Evolutionary conservation across 2,329 filamentous ascomycete species (phyloP).

Genomic region (Pyrenochaeta sp.): DNA sequence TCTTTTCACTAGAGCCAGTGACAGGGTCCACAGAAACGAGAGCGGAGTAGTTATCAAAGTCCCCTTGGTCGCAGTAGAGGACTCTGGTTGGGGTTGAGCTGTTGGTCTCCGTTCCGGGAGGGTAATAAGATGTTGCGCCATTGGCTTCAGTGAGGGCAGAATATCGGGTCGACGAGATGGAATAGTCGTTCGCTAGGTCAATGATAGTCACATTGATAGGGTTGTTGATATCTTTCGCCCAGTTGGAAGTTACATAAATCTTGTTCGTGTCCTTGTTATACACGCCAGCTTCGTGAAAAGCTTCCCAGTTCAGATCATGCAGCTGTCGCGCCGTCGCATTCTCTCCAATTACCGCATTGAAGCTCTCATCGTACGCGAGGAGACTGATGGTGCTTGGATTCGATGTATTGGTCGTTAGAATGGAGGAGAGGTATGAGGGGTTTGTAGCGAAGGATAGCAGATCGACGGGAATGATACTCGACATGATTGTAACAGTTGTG

Average conservation of each 20-base stretch:
- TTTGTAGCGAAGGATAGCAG: slow-evolving; percentile 43
- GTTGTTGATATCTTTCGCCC: slow-evolving; percentile 33
- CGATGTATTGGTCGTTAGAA: slow-evolving; percentile 38
- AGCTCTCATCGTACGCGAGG: slow-evolving; percentile 48
- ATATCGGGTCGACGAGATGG: slow-evolving; percentile 49
- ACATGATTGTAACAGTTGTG: slow-evolving; percentile 23
- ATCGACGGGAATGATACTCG: slow-evolving; percentile 41
- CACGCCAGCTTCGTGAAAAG: slow-evolving; percentile 53
- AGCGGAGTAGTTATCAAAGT: slow-evolving; percentile 51
- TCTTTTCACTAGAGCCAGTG: slow-evolving; percentile 51
- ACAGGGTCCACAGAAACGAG: slow-evolving; percentile 56
- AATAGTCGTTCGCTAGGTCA: slow-evolving; percentile 51
- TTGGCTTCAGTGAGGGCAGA: slow-evolving; percentile 50
- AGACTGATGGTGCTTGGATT: slow-evolving; percentile 47
- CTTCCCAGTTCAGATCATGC: slow-evolving; percentile 38
- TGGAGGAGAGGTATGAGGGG: slow-evolving; percentile 36
- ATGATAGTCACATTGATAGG: slow-evolving; percentile 48
- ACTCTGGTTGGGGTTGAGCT: slow-evolving; percentile 34
- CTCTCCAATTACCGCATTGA: slow-evolving; percentile 43
- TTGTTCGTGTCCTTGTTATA: slow-evolving; percentile 48
- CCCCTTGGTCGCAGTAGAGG: slow-evolving; percentile 48
- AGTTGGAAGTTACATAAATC: slow-evolving; percentile 55
- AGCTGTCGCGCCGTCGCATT: slow-evolving; percentile 44
- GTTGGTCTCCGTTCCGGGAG: slow-evolving; percentile 35
- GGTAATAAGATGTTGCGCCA: slow-evolving; percentile 46